These are phyloP conservation scores for Cyclanthera cordifolia DNA, from an alignment of 306 rosid species.

Conservation along the genomic window DNA sequence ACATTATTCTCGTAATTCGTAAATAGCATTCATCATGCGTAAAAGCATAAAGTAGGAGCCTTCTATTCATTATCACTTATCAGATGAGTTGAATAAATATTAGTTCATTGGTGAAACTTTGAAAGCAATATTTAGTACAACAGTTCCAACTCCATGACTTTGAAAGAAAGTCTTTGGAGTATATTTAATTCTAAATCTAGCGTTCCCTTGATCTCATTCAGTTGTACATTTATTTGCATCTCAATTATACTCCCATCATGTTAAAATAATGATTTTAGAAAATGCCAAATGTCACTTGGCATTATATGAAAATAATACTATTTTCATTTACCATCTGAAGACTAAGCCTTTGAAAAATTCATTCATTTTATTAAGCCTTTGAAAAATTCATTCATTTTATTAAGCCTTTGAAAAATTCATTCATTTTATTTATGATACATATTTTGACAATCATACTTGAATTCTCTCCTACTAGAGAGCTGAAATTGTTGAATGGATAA, in stretches of 20 bases:
- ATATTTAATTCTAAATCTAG: not conserved
- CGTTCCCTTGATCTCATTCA: not conserved
- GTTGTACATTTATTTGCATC: not conserved
- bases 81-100: not conserved
- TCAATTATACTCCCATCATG: not conserved
- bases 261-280: not conserved
- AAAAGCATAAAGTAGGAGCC: not conserved
- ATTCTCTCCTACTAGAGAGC: conserved; percentile 38
- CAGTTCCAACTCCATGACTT: conserved; percentile 8
- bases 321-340: not conserved
- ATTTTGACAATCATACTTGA: not conserved
- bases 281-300: not conserved
- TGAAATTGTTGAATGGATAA: conserved; percentile 78
- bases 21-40: not conserved
- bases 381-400: not conserved
- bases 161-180: not conserved
- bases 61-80: not conserved
- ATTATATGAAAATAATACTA: not conserved
- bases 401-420: not conserved
- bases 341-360: not conserved
- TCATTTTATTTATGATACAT: conserved; percentile 5
- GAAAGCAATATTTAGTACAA: not conserved
- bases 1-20: not conserved
- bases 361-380: conserved; percentile 6
- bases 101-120: not conserved